Conservation (phyloP, 306 rosid genomes). For the Medicago truncatula region MtrunA17r5.0-ANR NC_053049.1:44097001-44097500, state of each 20-base stretch:
- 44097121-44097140: conserved; percentile 32
- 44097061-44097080: conserved; percentile 25
- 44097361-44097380: conserved; percentile 43
- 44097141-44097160: conserved; percentile 48
- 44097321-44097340: conserved; percentile 81
- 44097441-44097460: conserved; percentile 81
- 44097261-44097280: conserved; percentile 72
- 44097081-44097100: conserved; percentile 20
- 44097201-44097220: conserved; percentile 81
- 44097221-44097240: conserved; percentile 74
- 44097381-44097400: conserved; percentile 70
- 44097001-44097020: background rate
- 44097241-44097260: conserved; percentile 77
- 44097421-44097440: conserved; percentile 96
- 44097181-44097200: conserved; percentile 55
- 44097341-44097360: conserved; percentile 48
- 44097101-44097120: background rate
- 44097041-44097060: conserved; percentile 16
- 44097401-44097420: conserved; percentile 56
- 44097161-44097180: conserved; percentile 45
- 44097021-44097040: background rate
- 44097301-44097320: conserved; percentile 85
- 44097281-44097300: conserved; percentile 71
- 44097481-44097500: background rate
- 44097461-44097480: conserved; percentile 40